Base-by-base conservation (phyloP, 2,329 filamentous ascomycete species). In the Aspergillus sp. region DNA sequence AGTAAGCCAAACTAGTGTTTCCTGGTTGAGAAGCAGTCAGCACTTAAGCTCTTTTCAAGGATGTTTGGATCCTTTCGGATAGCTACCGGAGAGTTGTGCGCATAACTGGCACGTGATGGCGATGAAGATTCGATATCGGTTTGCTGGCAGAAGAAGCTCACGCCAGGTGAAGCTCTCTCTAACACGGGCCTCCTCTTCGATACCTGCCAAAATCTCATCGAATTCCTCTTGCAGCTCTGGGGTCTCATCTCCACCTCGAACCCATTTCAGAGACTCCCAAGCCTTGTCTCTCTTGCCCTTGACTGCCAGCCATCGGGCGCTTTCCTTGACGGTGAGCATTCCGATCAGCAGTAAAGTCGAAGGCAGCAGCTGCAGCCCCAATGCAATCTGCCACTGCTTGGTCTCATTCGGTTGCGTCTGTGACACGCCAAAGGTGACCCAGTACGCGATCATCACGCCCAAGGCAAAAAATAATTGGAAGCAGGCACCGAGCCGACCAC, bases 1-100 rank as follows among this genome's bases (percentile, higher is more conserved):
- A 83, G 61, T 82, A 82, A 3, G 80, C 80, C 21, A 83, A 66
- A 0, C 78, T 79, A 0, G 80, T 83, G 56, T 80, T 82, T 39
- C 80, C 80, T 31, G 27, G 9, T 31, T 9, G 27, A 31, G 27
- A 9, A 11, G 8, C 27, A 31, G 27, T 31, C 27, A 31, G 27
- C 3, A 31, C 9, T 31, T 31, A 11, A 7, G 5, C 27, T 31
- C 27, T 31, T 7, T 11, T 4, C 27, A 31, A 31, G 9, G 3
- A 31, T 31, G 3, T 31, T 31, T 31, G 27, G 27, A 4, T 9
- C 9, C 27, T 31, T 31, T 31, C 4, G 9, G 9, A 31, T 24
- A 31, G 3, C 9, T 31, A 31, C 27, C 27, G 1, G 80, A 82
- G 12, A 82, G 68, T 67, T 83, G 80, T 6, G 72, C 71, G 69